These are phyloP conservation scores for Tylopilus subfusipes DNA, from an alignment of 768 basidiomycete species.

Conservation along the genomic window DNA sequence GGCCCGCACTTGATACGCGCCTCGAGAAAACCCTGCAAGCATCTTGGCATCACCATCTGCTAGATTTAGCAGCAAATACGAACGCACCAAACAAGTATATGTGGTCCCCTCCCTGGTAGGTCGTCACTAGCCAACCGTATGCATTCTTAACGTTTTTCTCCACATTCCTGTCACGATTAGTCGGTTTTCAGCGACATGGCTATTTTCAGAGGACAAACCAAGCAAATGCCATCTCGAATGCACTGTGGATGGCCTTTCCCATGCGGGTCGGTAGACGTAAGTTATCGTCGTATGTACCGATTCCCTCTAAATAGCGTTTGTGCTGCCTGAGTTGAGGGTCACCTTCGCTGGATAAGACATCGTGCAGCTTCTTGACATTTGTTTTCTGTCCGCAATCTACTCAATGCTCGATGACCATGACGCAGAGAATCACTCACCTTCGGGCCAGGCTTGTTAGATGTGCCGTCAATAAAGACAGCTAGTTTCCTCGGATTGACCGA, in stretches of 20 bases:
- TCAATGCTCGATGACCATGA: neutral
- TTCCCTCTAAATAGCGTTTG: constrained; percentile 27
- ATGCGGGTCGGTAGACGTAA: neutral
- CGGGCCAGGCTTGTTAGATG: constrained; percentile 11
- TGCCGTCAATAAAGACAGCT: constrained; percentile 16
- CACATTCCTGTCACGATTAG: neutral
- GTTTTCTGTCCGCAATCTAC: constrained; percentile 22
- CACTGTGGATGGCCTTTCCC: neutral
- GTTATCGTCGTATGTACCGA: neutral
- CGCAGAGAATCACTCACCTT: constrained; percentile 35
- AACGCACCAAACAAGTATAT: constrained; percentile 39
- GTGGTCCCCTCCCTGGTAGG: constrained; percentile 2
- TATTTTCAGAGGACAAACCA: neutral
- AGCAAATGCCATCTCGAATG: neutral
- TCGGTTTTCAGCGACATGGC: neutral
- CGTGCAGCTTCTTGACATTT: constrained; percentile 32
- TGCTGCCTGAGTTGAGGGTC: constrained; percentile 14
- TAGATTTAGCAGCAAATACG: neutral
- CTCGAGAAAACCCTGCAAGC: constrained; percentile 39
- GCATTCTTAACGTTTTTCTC: constrained; percentile 3
- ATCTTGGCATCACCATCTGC: neutral
- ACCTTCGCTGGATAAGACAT: constrained; percentile 16
- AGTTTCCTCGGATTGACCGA: constrained; percentile 29
- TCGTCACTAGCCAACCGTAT: constrained; percentile 1
- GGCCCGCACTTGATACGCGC: constrained; percentile 39